These are phyloP conservation scores for Priceomyces melissophilus DNA, from an alignment of 805 yeast species.

Conservation along the genomic window DNA sequence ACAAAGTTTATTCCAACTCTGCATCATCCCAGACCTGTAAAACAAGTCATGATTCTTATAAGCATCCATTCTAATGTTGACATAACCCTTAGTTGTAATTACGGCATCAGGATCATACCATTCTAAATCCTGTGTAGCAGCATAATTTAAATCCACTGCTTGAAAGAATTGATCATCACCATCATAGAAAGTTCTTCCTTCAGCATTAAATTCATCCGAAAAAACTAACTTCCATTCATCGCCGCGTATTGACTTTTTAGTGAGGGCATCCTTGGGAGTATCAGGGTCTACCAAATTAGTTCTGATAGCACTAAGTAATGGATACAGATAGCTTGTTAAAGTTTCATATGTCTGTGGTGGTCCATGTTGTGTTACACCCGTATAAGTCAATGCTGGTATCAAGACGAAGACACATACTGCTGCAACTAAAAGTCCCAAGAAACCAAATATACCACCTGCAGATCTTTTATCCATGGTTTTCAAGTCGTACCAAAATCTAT, in stretches of 20 bases:
- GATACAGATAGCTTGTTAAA: slow-evolving; percentile 55
- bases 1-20: slow-evolving; percentile 89
- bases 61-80: slow-evolving; percentile 73
- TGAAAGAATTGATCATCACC: slow-evolving; percentile 93
- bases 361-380: slow-evolving; percentile 52
- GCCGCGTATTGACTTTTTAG: slow-evolving; percentile 57
- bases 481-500: slow-evolving; percentile 61
- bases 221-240: slow-evolving; percentile 73
- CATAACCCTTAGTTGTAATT: slow-evolving; percentile 70
- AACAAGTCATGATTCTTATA: slow-evolving; percentile 70
- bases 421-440: slow-evolving; percentile 56
- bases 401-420: slow-evolving; percentile 68
- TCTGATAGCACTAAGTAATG: slow-evolving; percentile 55
- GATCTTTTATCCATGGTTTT: slow-evolving; percentile 65
- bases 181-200: slow-evolving; percentile 84
- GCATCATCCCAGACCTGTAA: slow-evolving; percentile 90
- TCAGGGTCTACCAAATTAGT: slow-evolving; percentile 63
- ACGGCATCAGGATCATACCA: slow-evolving; percentile 95
- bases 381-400: slow-evolving; percentile 78
- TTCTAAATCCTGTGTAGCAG: slow-evolving; percentile 84
- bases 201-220: slow-evolving; percentile 86
- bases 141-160: slow-evolving; percentile 80
- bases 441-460: slow-evolving; percentile 57
- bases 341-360: slow-evolving; percentile 36
- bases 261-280: slow-evolving; percentile 54